phyloP scores from a whole-genome alignment of 371 early-diverging fungal species.

The Mucor velutinosus region DNA sequence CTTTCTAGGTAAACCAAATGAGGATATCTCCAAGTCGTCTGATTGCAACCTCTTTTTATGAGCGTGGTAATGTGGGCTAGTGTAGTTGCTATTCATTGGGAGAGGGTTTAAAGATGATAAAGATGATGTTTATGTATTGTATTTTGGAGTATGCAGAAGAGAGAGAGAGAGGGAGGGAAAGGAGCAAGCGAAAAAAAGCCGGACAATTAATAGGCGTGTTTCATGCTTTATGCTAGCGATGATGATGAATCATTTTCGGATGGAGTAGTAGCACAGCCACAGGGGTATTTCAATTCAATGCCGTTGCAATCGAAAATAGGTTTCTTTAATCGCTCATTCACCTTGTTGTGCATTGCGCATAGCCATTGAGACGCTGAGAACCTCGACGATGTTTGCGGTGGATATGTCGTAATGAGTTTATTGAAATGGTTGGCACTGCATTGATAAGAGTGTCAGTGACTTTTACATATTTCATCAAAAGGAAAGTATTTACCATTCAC shows the following conservation, averaged over 20 bases:
- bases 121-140: neutral
- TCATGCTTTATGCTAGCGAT: neutral
- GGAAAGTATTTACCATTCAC: slow-evolving; percentile 81
- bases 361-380: slow-evolving; percentile 88
- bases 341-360: slow-evolving; percentile 95
- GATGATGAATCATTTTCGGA: neutral
- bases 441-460: neutral
- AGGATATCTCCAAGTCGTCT: neutral
- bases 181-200: neutral
- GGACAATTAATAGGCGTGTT: neutral
- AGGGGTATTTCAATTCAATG: slow-evolving; percentile 87
- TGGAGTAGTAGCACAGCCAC: slow-evolving; percentile 78
- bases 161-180: neutral
- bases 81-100: neutral
- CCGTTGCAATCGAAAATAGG: slow-evolving; percentile 87
- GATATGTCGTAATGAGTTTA: slow-evolving; percentile 73
- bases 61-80: neutral
- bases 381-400: slow-evolving; percentile 83
- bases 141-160: neutral
- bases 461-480: neutral
- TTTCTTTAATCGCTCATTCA: slow-evolving; percentile 91
- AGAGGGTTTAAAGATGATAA: neutral
- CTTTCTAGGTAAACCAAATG: slow-evolving; percentile 16
- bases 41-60: neutral
- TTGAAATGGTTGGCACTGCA: slow-evolving; percentile 87